Conservation (phyloP, 208 protist genomes). For the Acanthamoeba sp. region DNA sequence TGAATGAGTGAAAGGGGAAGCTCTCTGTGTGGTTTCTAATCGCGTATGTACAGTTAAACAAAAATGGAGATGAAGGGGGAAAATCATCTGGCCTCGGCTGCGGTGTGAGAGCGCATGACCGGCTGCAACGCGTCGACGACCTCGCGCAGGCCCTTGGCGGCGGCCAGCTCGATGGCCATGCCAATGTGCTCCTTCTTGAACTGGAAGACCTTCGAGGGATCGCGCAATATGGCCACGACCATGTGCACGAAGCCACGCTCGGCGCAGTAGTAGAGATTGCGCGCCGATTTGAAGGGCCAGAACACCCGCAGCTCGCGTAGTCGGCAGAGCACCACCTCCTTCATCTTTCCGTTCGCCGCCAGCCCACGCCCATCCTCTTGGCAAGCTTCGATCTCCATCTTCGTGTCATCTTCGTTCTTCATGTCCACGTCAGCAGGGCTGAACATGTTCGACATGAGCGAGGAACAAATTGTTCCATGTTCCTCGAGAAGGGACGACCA, state of each 20-base stretch:
- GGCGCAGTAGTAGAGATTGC: neutral
- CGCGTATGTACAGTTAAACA: neutral
- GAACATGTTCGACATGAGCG: neutral
- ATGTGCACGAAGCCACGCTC: neutral
- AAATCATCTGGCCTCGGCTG: neutral
- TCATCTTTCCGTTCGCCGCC: neutral
- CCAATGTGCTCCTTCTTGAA: neutral
- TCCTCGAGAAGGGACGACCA: neutral
- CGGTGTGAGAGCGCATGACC: neutral
- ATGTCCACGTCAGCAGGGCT: neutral
- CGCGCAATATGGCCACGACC: neutral
- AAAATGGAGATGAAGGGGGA: no score
- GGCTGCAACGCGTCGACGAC: neutral
- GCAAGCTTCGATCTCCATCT: neutral
- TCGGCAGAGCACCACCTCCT: neutral
- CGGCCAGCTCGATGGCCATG: neutral
- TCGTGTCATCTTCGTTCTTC: neutral
- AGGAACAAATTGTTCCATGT: neutral
- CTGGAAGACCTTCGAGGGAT: neutral
- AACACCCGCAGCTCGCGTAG: neutral
- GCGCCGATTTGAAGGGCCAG: neutral
- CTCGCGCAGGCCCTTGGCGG: neutral
- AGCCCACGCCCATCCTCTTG: neutral
- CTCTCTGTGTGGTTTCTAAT: neutral
- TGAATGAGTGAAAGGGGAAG: no score